Percentiles rank a stretch among this genome's conserved stretches.
These are phyloP conservation scores for Daldinia loculata DNA, from an alignment of 495 filamentous ascomycete genomes.

Conservation along the genomic window DNA sequence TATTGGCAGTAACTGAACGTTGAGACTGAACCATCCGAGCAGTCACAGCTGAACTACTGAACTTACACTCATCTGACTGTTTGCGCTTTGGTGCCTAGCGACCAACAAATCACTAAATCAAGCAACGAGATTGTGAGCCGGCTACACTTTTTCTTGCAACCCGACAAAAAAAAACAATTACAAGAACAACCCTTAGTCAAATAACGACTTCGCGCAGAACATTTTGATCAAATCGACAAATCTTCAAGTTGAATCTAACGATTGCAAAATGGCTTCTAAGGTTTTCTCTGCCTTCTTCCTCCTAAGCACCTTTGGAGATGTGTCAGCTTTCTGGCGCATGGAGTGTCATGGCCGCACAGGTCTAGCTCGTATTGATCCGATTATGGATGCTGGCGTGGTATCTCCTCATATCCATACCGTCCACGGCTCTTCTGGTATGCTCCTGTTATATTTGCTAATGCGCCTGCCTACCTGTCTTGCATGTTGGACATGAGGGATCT, in stretches of 20 bases:
- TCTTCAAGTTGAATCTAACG: not conserved
- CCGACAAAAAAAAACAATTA: not conserved
- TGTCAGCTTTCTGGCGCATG: slow-evolving; percentile 88
- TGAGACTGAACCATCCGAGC: not conserved
- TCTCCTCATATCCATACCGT: slow-evolving; percentile 78
- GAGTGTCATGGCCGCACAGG: slow-evolving; percentile 75
- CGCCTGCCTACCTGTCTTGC: not conserved
- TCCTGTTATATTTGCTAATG: not conserved
- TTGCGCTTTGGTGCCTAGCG: slow-evolving; percentile 9
- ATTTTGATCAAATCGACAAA: not conserved
- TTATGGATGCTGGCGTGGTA: slow-evolving; percentile 65
- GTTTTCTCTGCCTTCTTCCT: slow-evolving; percentile 41
- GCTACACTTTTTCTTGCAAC: slow-evolving; percentile 26
- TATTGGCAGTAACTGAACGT: not conserved
- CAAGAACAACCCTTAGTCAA: not conserved
- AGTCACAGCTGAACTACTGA: not conserved
- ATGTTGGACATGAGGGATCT: not conserved
- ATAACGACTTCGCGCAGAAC: not conserved
- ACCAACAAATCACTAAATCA: slow-evolving; percentile 4
- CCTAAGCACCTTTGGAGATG: slow-evolving; percentile 46
- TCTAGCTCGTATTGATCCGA: slow-evolving; percentile 75
- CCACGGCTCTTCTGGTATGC: slow-evolving; percentile 70
- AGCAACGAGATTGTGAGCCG: slow-evolving; percentile 28
- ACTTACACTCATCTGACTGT: not conserved
- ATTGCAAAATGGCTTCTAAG: slow-evolving; percentile 45